phyloP scores from a whole-genome alignment of 2,329 filamentous ascomycete genomes.

The Berkeleyomyces basicola region DNA sequence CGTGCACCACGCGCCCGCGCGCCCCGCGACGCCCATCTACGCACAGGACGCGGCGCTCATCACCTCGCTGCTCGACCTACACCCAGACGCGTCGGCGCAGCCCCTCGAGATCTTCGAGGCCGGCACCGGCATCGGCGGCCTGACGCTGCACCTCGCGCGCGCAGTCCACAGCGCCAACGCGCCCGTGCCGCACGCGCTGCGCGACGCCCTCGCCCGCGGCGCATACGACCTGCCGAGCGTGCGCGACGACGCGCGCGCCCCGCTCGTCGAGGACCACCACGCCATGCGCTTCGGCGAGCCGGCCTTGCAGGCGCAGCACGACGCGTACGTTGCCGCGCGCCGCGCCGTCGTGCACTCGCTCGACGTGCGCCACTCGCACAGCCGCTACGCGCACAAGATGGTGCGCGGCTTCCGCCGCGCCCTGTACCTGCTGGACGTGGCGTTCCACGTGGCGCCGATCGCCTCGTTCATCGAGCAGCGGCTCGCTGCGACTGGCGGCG shows the following conservation, averaged over 20 bases:
- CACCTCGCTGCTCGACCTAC: constrained; percentile 58
- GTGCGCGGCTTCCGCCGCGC: constrained; percentile 52
- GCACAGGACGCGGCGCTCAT: constrained; percentile 60
- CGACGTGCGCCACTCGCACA: constrained; percentile 46
- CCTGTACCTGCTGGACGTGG: constrained; percentile 51
- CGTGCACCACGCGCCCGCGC: constrained; percentile 41
- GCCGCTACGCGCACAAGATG: constrained; percentile 45
- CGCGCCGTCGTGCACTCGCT: constrained; percentile 60
- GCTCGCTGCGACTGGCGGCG: constrained; percentile 23
- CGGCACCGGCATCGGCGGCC: constrained; percentile 67
- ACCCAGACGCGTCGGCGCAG: constrained; percentile 31
- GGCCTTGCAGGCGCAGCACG: constrained; percentile 22
- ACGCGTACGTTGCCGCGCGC: constrained; percentile 33
- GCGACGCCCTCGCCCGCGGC: constrained; percentile 15
- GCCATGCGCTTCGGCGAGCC: constrained; percentile 16
- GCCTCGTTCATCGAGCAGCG: constrained; percentile 39
- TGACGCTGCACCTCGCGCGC: constrained; percentile 59
- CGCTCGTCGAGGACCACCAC: constrained; percentile 14
- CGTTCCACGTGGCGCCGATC: constrained; percentile 57
- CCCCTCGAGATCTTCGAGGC: constrained; percentile 66
- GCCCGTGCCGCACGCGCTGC: constrained; percentile 27
- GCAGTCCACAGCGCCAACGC: constrained; percentile 61
- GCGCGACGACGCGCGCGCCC: constrained; percentile 10
- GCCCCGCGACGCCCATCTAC: constrained; percentile 62
- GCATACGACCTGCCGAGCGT: constrained; percentile 2